These are phyloP conservation scores for Fusarium setosum DNA, from an alignment of 2,329 filamentous ascomycete species.

Conservation along the genomic window DNA sequence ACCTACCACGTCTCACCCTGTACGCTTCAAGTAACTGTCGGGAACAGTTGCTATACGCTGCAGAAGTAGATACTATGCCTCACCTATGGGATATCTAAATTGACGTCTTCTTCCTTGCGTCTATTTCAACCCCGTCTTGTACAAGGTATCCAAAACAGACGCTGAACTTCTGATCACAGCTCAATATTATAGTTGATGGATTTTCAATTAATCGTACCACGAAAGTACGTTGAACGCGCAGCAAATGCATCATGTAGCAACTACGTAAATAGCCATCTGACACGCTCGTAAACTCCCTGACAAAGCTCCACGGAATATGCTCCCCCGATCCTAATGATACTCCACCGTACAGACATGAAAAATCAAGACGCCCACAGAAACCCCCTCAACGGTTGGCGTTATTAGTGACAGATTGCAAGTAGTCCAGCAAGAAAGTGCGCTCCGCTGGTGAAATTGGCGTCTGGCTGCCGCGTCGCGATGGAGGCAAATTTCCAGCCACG, in stretches of 20 bases:
- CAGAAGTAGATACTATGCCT: too few relatives aligned
- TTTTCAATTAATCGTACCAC: too few relatives aligned
- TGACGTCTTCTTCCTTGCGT: too few relatives aligned
- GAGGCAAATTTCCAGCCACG: slow-evolving; percentile 27
- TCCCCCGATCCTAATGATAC: slow-evolving; percentile 28
- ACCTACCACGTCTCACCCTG: too few relatives aligned
- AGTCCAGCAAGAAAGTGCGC: slow-evolving; percentile 80
- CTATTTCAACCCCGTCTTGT: too few relatives aligned
- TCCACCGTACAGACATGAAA: slow-evolving; percentile 31
- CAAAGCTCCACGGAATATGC: slow-evolving; percentile 34
- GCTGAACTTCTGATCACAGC: too few relatives aligned
- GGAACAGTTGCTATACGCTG: too few relatives aligned
- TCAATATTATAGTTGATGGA: too few relatives aligned
- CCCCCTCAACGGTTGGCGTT: slow-evolving; percentile 46
- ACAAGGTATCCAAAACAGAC: too few relatives aligned
- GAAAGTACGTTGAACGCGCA: neutral
- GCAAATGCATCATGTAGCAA: slow-evolving; percentile 18
- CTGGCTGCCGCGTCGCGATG: slow-evolving; percentile 60
- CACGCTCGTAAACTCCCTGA: slow-evolving; percentile 20
- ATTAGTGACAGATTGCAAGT: slow-evolving; percentile 69
- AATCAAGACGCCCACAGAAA: slow-evolving; percentile 8
- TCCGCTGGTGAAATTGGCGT: slow-evolving; percentile 75
- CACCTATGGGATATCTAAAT: too few relatives aligned
- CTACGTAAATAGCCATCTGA: slow-evolving; percentile 15
- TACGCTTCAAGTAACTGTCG: too few relatives aligned